Evolutionary conservation across 768 basidiomycete genomes (phyloP).

Genomic region (Tylopilus intermedius): DNA sequence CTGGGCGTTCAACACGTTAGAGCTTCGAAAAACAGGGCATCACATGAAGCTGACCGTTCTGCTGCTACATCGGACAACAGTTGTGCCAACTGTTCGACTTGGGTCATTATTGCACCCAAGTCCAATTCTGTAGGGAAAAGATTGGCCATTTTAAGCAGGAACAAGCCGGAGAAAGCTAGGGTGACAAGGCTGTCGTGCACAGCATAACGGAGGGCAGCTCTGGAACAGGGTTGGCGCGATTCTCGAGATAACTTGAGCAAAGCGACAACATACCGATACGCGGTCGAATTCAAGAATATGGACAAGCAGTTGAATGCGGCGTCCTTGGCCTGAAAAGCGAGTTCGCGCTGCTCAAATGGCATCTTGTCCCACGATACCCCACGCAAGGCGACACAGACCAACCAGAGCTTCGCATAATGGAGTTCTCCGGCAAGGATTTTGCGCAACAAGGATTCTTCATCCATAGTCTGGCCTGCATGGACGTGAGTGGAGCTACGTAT

Average conservation of each 20-base stretch:
- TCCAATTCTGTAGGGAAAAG: slow-evolving; percentile 86
- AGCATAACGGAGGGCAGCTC: slow-evolving; percentile 86
- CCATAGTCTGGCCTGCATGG: slow-evolving; percentile 64
- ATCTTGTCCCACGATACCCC: slow-evolving; percentile 96
- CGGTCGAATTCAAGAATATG: slow-evolving; percentile 75
- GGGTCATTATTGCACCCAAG: slow-evolving; percentile 64
- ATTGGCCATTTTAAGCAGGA: slow-evolving; percentile 91
- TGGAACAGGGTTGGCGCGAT: slow-evolving; percentile 26
- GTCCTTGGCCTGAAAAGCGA: slow-evolving; percentile 94
- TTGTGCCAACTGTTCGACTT: slow-evolving; percentile 89
- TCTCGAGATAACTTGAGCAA: not conserved
- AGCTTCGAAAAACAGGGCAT: not conserved
- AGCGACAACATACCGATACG: slow-evolving; percentile 62
- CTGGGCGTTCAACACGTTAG: slow-evolving; percentile 34
- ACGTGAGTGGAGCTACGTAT: slow-evolving; percentile 2
- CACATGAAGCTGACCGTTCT: slow-evolving; percentile 54
- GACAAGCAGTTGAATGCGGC: slow-evolving; percentile 82
- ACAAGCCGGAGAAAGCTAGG: slow-evolving; percentile 85
- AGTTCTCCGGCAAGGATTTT: slow-evolving; percentile 86
- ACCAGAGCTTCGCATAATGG: slow-evolving; percentile 92
- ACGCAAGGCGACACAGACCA: slow-evolving; percentile 86
- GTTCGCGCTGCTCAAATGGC: slow-evolving; percentile 90
- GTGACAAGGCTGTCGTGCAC: slow-evolving; percentile 92
- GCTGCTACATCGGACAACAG: slow-evolving; percentile 90
- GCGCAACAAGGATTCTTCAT: slow-evolving; percentile 78